Evolutionary conservation across 805 yeast species (phyloP).

Genomic region (Brettanomyces nanus): DNA sequence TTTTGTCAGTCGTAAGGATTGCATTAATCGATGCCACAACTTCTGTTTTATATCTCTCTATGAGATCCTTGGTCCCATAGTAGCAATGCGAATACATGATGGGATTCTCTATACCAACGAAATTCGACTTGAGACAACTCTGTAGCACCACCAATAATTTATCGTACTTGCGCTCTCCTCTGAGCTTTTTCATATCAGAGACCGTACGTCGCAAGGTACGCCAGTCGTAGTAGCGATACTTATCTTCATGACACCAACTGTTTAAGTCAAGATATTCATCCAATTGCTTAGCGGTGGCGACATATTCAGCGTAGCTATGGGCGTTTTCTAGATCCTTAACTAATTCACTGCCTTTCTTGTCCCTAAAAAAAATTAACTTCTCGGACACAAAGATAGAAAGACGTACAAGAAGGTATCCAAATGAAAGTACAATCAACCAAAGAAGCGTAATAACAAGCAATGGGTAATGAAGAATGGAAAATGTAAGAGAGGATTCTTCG

Average conservation of each 20-base stretch:
- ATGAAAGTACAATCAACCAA: conserved; percentile 47
- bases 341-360: conserved; percentile 44
- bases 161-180: conserved; percentile 27
- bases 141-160: conserved; percentile 51
- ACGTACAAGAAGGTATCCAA: conserved; percentile 45
- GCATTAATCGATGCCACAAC: conserved; percentile 40
- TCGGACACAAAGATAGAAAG: conserved; percentile 58
- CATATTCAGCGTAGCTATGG: conserved; percentile 53
- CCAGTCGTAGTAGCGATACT: conserved; percentile 62
- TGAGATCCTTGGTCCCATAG: conserved; percentile 62
- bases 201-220: conserved; percentile 45
- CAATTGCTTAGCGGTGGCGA: conserved; percentile 43
- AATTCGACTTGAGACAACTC: conserved; percentile 61
- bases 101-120: conserved; percentile 73
- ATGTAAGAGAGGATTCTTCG: conserved; percentile 26
- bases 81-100: conserved; percentile 65
- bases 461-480: conserved; percentile 57
- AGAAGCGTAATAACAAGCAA: conserved; percentile 39
- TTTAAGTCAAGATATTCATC: conserved; percentile 54
- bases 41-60: conserved; percentile 46
- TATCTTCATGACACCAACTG: conserved; percentile 54
- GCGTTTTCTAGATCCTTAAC: conserved; percentile 43
- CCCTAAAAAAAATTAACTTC: conserved; percentile 43
- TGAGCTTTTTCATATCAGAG: conserved; percentile 29
- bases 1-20: conserved; percentile 30